A percentile compares a stretch with the other conserved stretches of the same genome.
Evolutionary conservation across 495 filamentous ascomycete genomes (phyloP).

Genomic region (Penicillium lagena): DNA sequence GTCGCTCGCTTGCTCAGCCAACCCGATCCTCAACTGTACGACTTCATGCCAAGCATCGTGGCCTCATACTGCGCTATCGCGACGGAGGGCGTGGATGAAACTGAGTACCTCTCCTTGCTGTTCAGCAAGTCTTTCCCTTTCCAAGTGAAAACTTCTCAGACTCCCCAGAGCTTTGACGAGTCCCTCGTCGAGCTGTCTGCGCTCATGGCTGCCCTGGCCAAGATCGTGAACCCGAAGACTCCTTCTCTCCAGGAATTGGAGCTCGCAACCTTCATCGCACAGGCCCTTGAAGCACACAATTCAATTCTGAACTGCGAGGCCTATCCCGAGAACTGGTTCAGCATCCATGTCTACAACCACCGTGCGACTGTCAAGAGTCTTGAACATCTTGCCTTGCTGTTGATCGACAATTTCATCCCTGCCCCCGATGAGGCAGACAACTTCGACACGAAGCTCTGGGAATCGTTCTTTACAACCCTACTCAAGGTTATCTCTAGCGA

Average conservation of each 20-base stretch:
- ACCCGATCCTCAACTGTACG: constrained; percentile 72
- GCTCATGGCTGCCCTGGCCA: constrained; percentile 73
- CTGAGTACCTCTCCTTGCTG: constrained; percentile 70
- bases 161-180: constrained; percentile 70
- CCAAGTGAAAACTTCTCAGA: constrained; percentile 61
- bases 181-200: constrained; percentile 84
- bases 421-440: constrained; percentile 85
- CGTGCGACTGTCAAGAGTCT: constrained; percentile 82
- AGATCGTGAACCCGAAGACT: constrained; percentile 46
- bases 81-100: constrained; percentile 53
- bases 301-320: constrained; percentile 86
- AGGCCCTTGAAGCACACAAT: constrained; percentile 69
- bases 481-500: constrained; percentile 85
- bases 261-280: constrained; percentile 65
- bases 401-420: constrained; percentile 74
- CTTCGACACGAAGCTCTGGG: constrained; percentile 93
- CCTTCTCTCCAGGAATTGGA: constrained; percentile 67
- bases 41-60: constrained; percentile 85
- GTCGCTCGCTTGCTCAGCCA: constrained; percentile 75
- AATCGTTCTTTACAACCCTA: constrained; percentile 81
- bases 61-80: constrained; percentile 80
- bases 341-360: constrained; percentile 91
- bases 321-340: constrained; percentile 86
- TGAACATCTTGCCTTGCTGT: constrained; percentile 71
- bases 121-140: constrained; percentile 92